Base-by-base conservation (phyloP, 1,284 basidiomycete species). In the Ceratobasidium theobromae region DNA sequence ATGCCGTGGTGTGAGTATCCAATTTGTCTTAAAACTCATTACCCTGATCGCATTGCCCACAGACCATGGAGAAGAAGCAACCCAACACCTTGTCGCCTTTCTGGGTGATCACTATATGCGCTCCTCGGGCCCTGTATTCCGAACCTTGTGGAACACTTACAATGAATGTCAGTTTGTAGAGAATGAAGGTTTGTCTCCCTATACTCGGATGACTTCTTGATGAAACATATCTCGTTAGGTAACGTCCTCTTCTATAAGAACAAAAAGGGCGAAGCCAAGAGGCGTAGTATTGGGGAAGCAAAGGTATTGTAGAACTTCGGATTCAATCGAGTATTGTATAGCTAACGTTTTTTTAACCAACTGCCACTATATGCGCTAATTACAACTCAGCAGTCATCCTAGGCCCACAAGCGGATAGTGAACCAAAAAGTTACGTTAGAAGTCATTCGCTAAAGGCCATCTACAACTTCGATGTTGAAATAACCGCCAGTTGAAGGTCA, bases 21-120 rank as follows among this genome's bases (percentile, higher is more conserved):
- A 3, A 48, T 40, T 21, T 60, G 11, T 35, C 4, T 35, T 4
- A 8, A 4, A 23, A 5, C 35, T 12, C 9, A 28, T 4, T 1
- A n/a, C 2, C n/a, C 45, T 51, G 28, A 40, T 5, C n/a, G n/a
- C n/a, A 23, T 21, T 18, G 6, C 49, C n/a, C 38, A 28, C 14
- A 35, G 33, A 71, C 28, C 52, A 71, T 48, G 70, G 69, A 11
- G 69, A 66, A 18, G 69, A 69, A 27, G 70, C 70, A 16, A 71
- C 70, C 2, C 25, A 53, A 30, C 53, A 71, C 48, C 58, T 71
- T n/a, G 66, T 62, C 16, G 54, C 60, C 3, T 67, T 70, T 30
- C 65, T 71, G 3, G 70, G 70, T 21, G 53, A 65, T 8, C 65
- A 69, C 40, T 71, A 71, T 30, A 60, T 53, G 30, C 52, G 53